These are phyloP conservation scores for Pyricularia grisea DNA, from an alignment of 2,329 filamentous ascomycete species.

Conservation along the genomic window DNA sequence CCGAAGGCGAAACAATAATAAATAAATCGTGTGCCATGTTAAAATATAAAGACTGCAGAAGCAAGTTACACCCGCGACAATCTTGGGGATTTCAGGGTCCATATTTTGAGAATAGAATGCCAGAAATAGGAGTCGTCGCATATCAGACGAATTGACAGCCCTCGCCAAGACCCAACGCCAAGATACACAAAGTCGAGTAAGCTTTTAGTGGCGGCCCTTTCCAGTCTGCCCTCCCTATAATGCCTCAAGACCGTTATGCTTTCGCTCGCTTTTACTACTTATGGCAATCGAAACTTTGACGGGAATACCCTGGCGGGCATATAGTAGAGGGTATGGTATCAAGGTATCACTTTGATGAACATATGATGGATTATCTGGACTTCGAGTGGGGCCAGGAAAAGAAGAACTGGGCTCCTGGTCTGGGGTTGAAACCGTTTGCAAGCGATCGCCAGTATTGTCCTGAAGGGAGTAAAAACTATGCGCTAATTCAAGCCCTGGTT, in stretches of 20 bases:
- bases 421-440: background rate
- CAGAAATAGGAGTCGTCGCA: background rate
- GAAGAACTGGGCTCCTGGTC: background rate
- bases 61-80: background rate
- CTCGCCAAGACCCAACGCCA: background rate
- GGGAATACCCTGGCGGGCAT: background rate
- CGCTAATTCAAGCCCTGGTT: background rate
- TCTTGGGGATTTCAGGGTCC: background rate
- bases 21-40: background rate
- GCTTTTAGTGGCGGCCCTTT: background rate
- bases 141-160: background rate
- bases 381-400: background rate
- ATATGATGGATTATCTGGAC: background rate
- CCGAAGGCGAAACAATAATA: background rate
- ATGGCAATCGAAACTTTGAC: background rate
- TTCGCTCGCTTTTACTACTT: background rate
- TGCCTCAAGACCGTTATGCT: background rate
- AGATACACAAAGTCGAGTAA: background rate
- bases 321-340: too few species aligned
- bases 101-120: background rate
- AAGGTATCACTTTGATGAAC: background rate
- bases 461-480: too few species aligned
- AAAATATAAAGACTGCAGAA: background rate
- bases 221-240: background rate
- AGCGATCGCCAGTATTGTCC: background rate